Evolutionary conservation across 768 basidiomycete genomes (phyloP).

Genomic region (Pleurotus citrinopileatus): DNA sequence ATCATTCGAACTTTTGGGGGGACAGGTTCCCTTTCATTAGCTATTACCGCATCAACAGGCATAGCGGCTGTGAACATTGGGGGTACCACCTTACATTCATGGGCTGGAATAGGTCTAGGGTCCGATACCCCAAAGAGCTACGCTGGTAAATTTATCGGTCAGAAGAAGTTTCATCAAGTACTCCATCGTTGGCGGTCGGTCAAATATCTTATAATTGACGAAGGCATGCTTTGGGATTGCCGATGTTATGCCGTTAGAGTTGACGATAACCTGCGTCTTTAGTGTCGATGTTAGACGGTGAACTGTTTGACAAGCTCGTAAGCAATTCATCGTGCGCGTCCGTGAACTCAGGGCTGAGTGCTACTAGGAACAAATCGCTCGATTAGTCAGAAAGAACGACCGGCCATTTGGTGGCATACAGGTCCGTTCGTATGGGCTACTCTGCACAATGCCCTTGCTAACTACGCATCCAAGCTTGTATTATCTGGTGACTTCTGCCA

Average conservation of each 20-base stretch:
- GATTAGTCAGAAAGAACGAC: slow-evolving; percentile 45
- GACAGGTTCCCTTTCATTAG: slow-evolving; percentile 36
- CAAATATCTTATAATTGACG: slow-evolving; percentile 76
- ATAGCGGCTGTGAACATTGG: slow-evolving; percentile 84
- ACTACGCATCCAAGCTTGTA: slow-evolving; percentile 48
- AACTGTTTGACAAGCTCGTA: slow-evolving; percentile 79
- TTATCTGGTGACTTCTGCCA: slow-evolving; percentile 92
- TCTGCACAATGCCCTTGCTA: not conserved
- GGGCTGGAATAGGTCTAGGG: slow-evolving; percentile 80
- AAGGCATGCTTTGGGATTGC: no score
- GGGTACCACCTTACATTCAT: slow-evolving; percentile 78
- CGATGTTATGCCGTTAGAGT: no score
- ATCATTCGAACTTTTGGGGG: slow-evolving; percentile 55
- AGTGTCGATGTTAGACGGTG: slow-evolving; percentile 91
- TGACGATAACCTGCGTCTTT: not conserved
- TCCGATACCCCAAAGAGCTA: slow-evolving; percentile 50
- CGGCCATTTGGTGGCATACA: slow-evolving; percentile 86
- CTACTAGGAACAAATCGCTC: slow-evolving; percentile 59
- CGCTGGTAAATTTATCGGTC: slow-evolving; percentile 49
- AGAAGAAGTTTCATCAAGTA: slow-evolving; percentile 33
- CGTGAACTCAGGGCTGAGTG: slow-evolving; percentile 30
- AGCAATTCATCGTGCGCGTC: slow-evolving; percentile 11
- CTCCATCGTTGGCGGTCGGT: slow-evolving; percentile 61
- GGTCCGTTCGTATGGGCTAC: slow-evolving; percentile 30
- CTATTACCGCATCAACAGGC: slow-evolving; percentile 77